phyloP scores from a whole-genome alignment of 352 stramenopile species.

The Paralagenidium karlingii region DNA sequence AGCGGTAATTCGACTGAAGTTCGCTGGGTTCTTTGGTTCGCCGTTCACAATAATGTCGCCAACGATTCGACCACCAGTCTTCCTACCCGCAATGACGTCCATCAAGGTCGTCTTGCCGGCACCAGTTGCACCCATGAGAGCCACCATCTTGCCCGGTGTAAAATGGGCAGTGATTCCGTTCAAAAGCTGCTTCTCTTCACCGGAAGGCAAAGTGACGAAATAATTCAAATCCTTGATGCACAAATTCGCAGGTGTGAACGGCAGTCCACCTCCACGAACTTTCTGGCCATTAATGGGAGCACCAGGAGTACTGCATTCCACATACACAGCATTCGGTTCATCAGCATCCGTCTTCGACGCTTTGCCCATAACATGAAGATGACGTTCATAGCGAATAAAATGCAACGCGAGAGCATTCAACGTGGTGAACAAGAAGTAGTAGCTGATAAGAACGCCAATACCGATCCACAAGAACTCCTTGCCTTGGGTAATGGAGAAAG shows the following conservation, averaged over 20 bases:
- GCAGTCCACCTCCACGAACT: conserved; percentile 13
- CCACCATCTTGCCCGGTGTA: conserved; percentile 45
- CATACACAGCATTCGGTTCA: conserved; percentile 17
- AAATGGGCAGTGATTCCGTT: conserved; percentile 30
- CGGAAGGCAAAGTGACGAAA: conserved; percentile 42
- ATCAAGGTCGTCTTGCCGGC: conserved; percentile 56
- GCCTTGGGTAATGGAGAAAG: conserved; percentile 25
- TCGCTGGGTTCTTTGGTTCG: conserved; percentile 51
- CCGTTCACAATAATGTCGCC: conserved; percentile 86
- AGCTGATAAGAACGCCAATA: conserved; percentile 16
- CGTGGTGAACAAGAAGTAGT: conserved; percentile 32
- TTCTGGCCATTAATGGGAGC: not conserved
- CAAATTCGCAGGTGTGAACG: conserved; percentile 28
- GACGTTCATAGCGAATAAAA: conserved; percentile 34
- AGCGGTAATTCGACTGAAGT: conserved; percentile 79
- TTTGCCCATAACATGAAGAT: conserved; percentile 13
- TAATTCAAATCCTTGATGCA: conserved; percentile 40
- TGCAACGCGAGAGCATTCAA: conserved; percentile 28
- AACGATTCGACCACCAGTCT: conserved; percentile 49
- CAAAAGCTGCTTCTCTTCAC: conserved; percentile 35
- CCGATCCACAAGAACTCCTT: conserved; percentile 32
- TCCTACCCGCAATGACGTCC: conserved; percentile 62
- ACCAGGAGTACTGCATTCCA: conserved; percentile 16
- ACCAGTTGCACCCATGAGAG: conserved; percentile 57
- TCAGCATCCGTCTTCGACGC: conserved; percentile 10